Percentiles rank a stretch among this genome's conserved stretches.
Conservation (phyloP, 495 filamentous ascomycete species). For the Penicillium bialowiezense region DNA sequence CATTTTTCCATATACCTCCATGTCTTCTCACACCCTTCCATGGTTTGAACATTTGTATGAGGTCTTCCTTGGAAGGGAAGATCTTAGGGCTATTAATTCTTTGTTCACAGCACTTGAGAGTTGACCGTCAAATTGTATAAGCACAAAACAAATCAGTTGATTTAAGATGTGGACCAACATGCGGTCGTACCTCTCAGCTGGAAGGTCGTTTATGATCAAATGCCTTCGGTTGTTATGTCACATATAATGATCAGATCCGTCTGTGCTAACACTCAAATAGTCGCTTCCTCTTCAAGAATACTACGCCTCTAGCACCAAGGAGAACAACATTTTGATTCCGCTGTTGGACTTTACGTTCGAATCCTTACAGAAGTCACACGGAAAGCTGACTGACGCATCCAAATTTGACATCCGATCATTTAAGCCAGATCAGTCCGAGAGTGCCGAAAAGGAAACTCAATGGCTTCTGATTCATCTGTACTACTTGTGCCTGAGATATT, state of each 20-base stretch:
- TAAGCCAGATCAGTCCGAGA: conserved; percentile 55
- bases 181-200: conserved; percentile 84
- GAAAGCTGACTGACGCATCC: conserved; percentile 65
- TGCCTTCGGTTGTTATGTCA: conserved; percentile 35
- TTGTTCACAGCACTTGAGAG: no score
- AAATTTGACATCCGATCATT: conserved; percentile 69
- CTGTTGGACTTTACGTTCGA: conserved; percentile 78
- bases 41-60: no score
- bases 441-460: conserved; percentile 64
- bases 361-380: conserved; percentile 69
- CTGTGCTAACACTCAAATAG: conserved; percentile 34
- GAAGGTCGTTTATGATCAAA: conserved; percentile 88
- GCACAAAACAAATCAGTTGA: no score
- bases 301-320: conserved; percentile 73
- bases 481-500: conserved; percentile 71
- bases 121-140: no score
- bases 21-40: no score
- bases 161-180: conserved; percentile 42
- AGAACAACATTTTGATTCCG: conserved; percentile 63
- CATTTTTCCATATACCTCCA: no score
- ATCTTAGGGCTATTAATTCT: no score
- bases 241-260: no score
- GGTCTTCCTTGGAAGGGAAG: no score
- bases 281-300: conserved; percentile 76
- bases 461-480: conserved; percentile 86